Base-by-base conservation (phyloP, 352 stramenopile species). In the Globisporangium spiculum region DNA sequence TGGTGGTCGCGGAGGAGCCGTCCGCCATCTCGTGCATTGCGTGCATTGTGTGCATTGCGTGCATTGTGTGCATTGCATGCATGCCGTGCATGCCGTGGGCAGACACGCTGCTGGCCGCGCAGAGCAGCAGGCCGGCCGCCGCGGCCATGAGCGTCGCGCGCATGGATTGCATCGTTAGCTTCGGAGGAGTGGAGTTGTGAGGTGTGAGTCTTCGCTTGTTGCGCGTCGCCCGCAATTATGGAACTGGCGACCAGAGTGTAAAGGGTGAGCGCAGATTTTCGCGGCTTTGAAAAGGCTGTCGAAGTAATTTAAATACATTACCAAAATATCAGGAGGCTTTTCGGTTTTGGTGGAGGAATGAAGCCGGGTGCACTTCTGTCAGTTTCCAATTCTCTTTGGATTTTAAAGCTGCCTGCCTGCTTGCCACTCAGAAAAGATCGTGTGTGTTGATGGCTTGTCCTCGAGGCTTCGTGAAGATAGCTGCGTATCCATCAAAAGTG, bases 1-100 rank as follows among this genome's bases (percentile, higher is more conserved):
- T 90, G 68, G 73, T 76, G 66, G 68, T 72, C 69, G 53, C 63
- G 5, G 41, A 52, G 16, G 44, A 52, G 36, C 36, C 65, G 27
- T 73, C 50, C 24, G 46, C 60, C 69, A 73, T 70, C 22, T 7
- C 69, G 27, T 70, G 67, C 69, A 73, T 71, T 2, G 8, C 64
- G 65, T 74, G 69, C 68, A 73, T 73, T 6, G 41, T 52, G 26
- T 72, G 67, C 52, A 65, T 24, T 24, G 22, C 69, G 27, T 70
- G 67, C 69, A 73, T 71, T 2, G 8, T 57, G 65, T 74, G 69
- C 68, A 73, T 73, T 6, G 41, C 60, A 20, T 72, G 67, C 52
- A 65, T 24, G 20, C 53, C 60, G 26, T 72, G 67, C 50, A 65
- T 68, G 8, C 52, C 41, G 4, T 62, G 57, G 53, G 58, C 67